Conservation (phyloP, 441 rosid species). For the Erodium texanum region DNA sequence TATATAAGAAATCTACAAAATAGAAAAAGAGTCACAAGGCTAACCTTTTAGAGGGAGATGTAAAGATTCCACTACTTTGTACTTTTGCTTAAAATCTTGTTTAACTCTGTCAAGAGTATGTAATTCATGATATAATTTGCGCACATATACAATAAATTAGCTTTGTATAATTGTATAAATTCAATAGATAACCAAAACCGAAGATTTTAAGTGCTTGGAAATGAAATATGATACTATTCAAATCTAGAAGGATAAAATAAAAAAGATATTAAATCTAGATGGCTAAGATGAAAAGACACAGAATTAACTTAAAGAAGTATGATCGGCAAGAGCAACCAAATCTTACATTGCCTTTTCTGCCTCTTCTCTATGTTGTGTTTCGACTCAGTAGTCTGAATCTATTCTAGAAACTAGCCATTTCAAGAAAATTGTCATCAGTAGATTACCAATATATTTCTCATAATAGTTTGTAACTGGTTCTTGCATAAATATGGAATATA, state of each 20-base stretch:
- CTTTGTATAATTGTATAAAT: too few relatives aligned
- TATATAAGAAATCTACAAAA: slow-evolving; percentile 8
- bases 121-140: slow-evolving; percentile 94
- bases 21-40: slow-evolving; percentile 2
- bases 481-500: too few relatives aligned
- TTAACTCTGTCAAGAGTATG: slow-evolving; percentile 96
- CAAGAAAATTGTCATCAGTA: slow-evolving; percentile 12
- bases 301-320: slow-evolving; percentile 69
- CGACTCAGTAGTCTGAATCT: slow-evolving; percentile 34
- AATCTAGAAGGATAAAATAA: too few relatives aligned
- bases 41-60: slow-evolving; percentile 65
- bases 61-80: slow-evolving; percentile 76
- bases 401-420: slow-evolving; percentile 38
- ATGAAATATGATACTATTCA: too few relatives aligned
- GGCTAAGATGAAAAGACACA: not conserved
- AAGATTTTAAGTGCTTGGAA: too few relatives aligned
- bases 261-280: too few relatives aligned
- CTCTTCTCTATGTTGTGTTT: slow-evolving; percentile 43
- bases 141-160: not conserved
- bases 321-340: slow-evolving; percentile 65
- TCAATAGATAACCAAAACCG: too few relatives aligned
- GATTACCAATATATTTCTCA: not conserved
- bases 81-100: slow-evolving; percentile 88
- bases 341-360: slow-evolving; percentile 63
- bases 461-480: not conserved